Percentiles rank a stretch among this genome's conserved stretches.
Evolutionary conservation across 2,329 filamentous ascomycete genomes (phyloP).

Genomic region (Claviceps fusiformis): DNA sequence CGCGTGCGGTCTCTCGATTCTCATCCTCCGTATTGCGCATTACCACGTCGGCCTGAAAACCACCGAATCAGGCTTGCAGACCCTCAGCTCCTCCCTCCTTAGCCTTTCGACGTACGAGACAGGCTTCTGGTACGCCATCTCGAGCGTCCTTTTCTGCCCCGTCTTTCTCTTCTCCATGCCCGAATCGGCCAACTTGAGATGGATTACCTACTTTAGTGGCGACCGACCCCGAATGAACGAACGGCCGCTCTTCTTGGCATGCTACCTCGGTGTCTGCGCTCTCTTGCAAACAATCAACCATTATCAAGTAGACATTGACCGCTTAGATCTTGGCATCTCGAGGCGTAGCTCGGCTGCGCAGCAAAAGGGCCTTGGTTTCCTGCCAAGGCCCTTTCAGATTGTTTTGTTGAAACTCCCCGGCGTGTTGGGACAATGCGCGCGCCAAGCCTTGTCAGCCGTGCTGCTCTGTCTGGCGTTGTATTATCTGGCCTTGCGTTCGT

Average conservation of each 20-base stretch:
- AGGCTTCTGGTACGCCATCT: constrained; percentile 61
- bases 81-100: constrained; percentile 43
- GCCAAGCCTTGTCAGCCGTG: constrained; percentile 26
- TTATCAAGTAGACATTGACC: constrained; percentile 60
- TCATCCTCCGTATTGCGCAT: constrained; percentile 75
- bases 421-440: constrained; percentile 23
- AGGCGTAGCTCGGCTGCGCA: constrained; percentile 11
- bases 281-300: constrained; percentile 57
- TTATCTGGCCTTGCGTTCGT: constrained; percentile 43
- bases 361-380: constrained; percentile 12
- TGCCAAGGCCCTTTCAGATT: constrained; percentile 19
- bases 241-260: constrained; percentile 66
- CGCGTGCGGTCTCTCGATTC: constrained; percentile 59
- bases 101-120: constrained; percentile 54
- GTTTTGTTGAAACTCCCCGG: constrained; percentile 26
- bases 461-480: constrained; percentile 45
- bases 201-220: constrained; percentile 57
- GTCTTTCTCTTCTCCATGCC: constrained; percentile 64
- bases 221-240: constrained; percentile 75
- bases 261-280: constrained; percentile 55
- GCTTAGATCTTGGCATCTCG: constrained; percentile 30
- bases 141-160: constrained; percentile 66
- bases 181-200: constrained; percentile 47
- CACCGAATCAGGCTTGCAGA: constrained; percentile 52
- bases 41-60: constrained; percentile 65